These are phyloP conservation scores for Diaporthe citri DNA, from an alignment of 2,329 filamentous ascomycete species.

Conservation along the genomic window DNA sequence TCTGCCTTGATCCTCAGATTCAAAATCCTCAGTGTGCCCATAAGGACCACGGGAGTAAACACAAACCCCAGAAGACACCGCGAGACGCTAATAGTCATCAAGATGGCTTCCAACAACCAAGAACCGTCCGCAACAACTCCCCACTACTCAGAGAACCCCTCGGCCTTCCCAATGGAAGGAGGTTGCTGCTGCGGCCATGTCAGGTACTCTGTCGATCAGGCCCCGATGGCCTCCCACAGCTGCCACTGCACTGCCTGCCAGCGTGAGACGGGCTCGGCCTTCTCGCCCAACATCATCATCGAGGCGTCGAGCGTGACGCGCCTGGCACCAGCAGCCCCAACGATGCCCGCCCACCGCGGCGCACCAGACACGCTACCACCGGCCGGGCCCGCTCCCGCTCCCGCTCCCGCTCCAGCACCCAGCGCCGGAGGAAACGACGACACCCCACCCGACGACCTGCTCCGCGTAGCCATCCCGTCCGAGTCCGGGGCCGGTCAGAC, in stretches of 20 bases:
- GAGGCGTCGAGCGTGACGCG: slow-evolving; percentile 53
- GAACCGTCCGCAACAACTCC: background rate
- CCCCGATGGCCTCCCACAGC: slow-evolving; percentile 61
- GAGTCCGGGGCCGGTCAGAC: slow-evolving; percentile 56
- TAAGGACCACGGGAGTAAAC: background rate
- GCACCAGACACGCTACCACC: slow-evolving; percentile 29
- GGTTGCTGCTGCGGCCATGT: slow-evolving; percentile 78
- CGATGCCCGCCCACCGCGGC: slow-evolving; percentile 40
- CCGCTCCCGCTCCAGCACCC: background rate
- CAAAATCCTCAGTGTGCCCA: background rate
- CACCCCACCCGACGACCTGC: background rate
- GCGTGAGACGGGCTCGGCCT: slow-evolving; percentile 56
- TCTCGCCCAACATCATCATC: slow-evolving; percentile 57
- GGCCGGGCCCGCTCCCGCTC: slow-evolving; percentile 29
- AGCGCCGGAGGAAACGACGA: background rate
- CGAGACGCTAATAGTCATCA: background rate
- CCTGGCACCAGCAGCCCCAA: slow-evolving; percentile 46
- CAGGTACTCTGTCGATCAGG: slow-evolving; percentile 73
- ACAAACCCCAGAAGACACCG: background rate
- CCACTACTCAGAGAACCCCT: slow-evolving; percentile 38
- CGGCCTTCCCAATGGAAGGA: slow-evolving; percentile 46
- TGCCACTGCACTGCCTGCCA: slow-evolving; percentile 63
- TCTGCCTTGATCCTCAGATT: background rate
- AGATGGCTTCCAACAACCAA: slow-evolving; percentile 5
- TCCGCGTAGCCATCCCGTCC: slow-evolving; percentile 50